Percentiles rank a stretch among this genome's conserved stretches.
Evolutionary conservation across 257 asterid genomes (phyloP).

Genomic region (Scutellaria minor): DNA sequence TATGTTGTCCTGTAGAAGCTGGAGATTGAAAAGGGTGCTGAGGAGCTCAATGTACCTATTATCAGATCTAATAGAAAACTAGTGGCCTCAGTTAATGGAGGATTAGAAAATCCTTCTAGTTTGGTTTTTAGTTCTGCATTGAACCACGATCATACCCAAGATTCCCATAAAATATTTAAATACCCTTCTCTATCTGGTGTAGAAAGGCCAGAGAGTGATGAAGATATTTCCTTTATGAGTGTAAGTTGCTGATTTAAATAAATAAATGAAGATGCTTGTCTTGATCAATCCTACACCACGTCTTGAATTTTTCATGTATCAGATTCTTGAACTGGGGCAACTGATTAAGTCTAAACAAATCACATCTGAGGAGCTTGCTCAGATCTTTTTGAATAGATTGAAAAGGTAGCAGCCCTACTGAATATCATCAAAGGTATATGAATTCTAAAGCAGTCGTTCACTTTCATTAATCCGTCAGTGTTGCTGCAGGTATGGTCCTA

Average conservation of each 20-base stretch:
- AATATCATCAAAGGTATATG: not conserved
- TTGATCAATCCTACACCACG: not conserved
- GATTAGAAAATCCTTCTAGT: constrained; percentile 72
- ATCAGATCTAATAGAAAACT: constrained; percentile 63
- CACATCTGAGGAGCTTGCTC: constrained; percentile 78
- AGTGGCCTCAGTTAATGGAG: constrained; percentile 83
- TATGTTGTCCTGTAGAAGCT: constrained; percentile 48
- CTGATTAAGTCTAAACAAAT: constrained; percentile 69
- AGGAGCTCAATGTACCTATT: constrained; percentile 69
- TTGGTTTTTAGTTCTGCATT: constrained; percentile 74
- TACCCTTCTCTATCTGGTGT: constrained; percentile 57
- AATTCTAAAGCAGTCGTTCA: not conserved
- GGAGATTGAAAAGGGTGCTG: constrained; percentile 81
- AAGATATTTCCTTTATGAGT: constrained; percentile 89
- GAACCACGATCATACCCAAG: constrained; percentile 40
- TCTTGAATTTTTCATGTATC: constrained; percentile 29
- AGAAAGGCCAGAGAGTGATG: constrained; percentile 63
- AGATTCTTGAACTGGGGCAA: constrained; percentile 88
- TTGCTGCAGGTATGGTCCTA: constrained; percentile 68
- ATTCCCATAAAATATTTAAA: constrained; percentile 43
- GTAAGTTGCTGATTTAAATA: constrained; percentile 47
- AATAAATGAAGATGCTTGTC: not conserved
- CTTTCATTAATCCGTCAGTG: constrained; percentile 10
- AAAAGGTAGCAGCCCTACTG: constrained; percentile 54
- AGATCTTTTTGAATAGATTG: constrained; percentile 65